Base-by-base conservation (phyloP, 106 monocot species). In the Alisma plantagoaquatica region DNA sequence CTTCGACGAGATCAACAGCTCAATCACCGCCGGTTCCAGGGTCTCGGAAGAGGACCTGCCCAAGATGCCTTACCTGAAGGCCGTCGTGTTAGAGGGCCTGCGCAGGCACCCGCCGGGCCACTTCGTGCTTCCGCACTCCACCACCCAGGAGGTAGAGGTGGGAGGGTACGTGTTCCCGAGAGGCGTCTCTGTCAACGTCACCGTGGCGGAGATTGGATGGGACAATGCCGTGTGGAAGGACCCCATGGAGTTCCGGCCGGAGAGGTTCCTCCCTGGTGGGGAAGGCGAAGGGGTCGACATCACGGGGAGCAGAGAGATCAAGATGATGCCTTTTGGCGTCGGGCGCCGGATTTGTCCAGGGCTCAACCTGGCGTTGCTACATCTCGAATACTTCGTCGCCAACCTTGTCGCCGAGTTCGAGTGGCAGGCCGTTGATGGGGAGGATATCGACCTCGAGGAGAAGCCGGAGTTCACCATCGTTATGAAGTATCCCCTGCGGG, bases 241-340 rank as follows among this genome's bases (percentile, higher is more conserved):
- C n/a, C n/a, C n/a, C n/a, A n/a, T n/a, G n/a, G n/a, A n/a, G n/a
- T n/a, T n/a, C n/a, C n/a, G n/a, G n/a, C 86, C 86, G 43, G 43
- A 44, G 43, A 44, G 43, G 62, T 87, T 87, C 44, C 3, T 75
- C 44, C 68, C 65, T n/a, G 86, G 86, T 27, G 81, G 86, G 1
- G 86, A 87, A 22, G 86, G 86, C 16, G 52, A 29, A 7, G 52
- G 7, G 12, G 52, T 52, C 16, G 52, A 52, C 28, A 52, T 52
- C 12, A 52, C 52, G 4, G 52, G 52, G 10, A 52, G 52, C 52
- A 52, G 27, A n/a, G 52, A 30, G 52, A 30, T 52, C 10, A 52
- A 52, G 27, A 52, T 52, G 52, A 52, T 52, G 52, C 27, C 52
- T 27, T 52, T 52, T 25, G 52, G n/a, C n/a, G n/a, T n/a, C n/a